These are phyloP conservation scores for Cladosporium cucumerinum DNA, from an alignment of 2,329 filamentous ascomycete species.

Conservation along the genomic window DNA sequence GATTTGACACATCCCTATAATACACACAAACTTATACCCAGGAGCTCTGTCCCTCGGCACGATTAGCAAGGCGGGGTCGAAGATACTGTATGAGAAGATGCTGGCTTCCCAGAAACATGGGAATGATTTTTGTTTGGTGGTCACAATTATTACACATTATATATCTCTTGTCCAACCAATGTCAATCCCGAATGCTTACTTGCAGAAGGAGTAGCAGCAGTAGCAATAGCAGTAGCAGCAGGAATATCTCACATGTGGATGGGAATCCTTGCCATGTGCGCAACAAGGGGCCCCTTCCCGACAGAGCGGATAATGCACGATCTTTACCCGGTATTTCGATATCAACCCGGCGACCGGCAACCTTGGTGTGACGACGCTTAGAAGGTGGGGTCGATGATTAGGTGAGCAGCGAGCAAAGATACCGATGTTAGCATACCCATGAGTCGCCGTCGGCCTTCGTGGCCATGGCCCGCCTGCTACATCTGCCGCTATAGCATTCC, in stretches of 20 bases:
- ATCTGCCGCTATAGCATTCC: neutral
- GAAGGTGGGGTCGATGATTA: conserved; percentile 7
- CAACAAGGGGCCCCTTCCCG: neutral
- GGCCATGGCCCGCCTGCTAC: neutral
- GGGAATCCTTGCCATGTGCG: neutral
- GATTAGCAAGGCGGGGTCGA: neutral
- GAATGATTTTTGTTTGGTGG: neutral
- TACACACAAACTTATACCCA: neutral
- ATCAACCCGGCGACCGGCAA: neutral
- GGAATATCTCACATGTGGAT: neutral
- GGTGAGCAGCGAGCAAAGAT: neutral
- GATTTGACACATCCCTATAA: no score
- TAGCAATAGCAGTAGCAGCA: no score
- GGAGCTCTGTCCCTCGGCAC: neutral
- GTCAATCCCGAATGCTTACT: neutral
- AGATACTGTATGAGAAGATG: neutral
- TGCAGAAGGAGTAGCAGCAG: neutral
- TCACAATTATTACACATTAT: no score
- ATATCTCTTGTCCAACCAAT: neutral
- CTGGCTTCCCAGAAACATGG: neutral
- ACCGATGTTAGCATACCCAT: neutral
- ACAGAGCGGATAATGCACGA: neutral
- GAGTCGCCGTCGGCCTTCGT: neutral
- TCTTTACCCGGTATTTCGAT: neutral
- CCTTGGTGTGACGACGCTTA: neutral